Base-by-base conservation (phyloP, 495 filamentous ascomycete genomes). In the Penicillium paradoxum region DNA sequence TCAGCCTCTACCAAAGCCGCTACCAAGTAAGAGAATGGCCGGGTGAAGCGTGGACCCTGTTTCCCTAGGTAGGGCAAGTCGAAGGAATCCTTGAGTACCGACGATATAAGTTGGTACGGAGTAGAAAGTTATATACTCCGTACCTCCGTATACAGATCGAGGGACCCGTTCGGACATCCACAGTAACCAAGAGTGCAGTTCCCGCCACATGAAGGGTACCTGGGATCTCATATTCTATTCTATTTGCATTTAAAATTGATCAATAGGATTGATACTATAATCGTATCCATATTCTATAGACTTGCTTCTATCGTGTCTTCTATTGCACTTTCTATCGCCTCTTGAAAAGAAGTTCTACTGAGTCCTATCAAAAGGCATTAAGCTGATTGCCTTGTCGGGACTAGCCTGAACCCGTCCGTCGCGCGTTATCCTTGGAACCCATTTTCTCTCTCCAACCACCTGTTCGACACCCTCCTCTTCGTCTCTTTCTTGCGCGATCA, bases 311-410 rank as follows among this genome's bases (percentile, higher is more conserved):
- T 4, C 6, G 15, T 45, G 13, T 21, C 14, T 2, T 22, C 13
- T 45, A 21, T 45, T 27, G 24, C 11, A 21, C 17, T 45, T 5
- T 21, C 29, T 15, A 33, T 34, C 15, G 9, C 11, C n/a, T 30
- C n/a, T 29, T 24, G 5, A 42, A 14, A 27, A 11, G 18, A 41
- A 32, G 29, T 22, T 9, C 40, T 27, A 44, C 29, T 29, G 25
- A 44, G 3, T 21, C 41, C 29, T 34, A 37, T 27, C 17, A 6
- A 18, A 34, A 45, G 15, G 9, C 33, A 45, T 36, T 19, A 38
- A 65, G 62, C 59, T 62, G 42, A 55, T 65, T 65, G 17, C 62
- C 55, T 33, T 21, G 54, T 65, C 10, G 24, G 56, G 59, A 51
- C 19, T 59, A 62, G 56, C 43, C 56, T 42, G 9, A 13, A 41